Conservation (phyloP, 768 basidiomycete genomes). For the Amanita fuliginea region DNA sequence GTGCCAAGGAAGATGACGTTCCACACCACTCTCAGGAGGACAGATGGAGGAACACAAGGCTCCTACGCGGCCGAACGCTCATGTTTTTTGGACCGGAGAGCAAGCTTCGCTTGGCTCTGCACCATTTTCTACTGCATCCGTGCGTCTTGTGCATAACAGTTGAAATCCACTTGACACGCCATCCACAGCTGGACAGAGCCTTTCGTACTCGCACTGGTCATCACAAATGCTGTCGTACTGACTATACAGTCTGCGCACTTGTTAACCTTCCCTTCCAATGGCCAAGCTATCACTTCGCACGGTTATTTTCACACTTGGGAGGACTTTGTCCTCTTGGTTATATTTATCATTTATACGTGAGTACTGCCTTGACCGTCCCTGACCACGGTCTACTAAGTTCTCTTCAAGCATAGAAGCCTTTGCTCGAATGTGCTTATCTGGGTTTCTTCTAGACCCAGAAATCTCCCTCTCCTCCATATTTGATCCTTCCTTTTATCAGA, state of each 20-base stretch:
- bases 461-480: conserved; percentile 42
- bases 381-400: neutral
- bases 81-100: conserved; percentile 66
- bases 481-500: conserved; percentile 17
- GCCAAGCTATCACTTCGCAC: conserved; percentile 27
- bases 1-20: conserved; percentile 21
- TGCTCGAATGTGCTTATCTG: conserved; percentile 83
- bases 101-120: conserved; percentile 49
- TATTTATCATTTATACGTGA: conserved; percentile 84
- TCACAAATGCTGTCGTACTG: conserved; percentile 73
- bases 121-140: conserved; percentile 60
- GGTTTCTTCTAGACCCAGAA: conserved; percentile 81
- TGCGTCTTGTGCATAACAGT: conserved; percentile 28
- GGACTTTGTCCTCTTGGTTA: conserved; percentile 71
- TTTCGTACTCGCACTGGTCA: conserved; percentile 68
- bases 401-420: conserved; percentile 64
- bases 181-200: conserved; percentile 74
- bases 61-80: conserved; percentile 70
- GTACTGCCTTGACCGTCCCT: conserved; percentile 15
- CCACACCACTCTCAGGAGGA: conserved; percentile 27
- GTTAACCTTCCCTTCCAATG: conserved; percentile 38
- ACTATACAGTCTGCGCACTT: conserved; percentile 68
- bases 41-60: conserved; percentile 28
- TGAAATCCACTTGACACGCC: no score
- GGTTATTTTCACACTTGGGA: conserved; percentile 91